phyloP scores from a whole-genome alignment of 345 rosid species.

The Eucalyptus marginata region DNA sequence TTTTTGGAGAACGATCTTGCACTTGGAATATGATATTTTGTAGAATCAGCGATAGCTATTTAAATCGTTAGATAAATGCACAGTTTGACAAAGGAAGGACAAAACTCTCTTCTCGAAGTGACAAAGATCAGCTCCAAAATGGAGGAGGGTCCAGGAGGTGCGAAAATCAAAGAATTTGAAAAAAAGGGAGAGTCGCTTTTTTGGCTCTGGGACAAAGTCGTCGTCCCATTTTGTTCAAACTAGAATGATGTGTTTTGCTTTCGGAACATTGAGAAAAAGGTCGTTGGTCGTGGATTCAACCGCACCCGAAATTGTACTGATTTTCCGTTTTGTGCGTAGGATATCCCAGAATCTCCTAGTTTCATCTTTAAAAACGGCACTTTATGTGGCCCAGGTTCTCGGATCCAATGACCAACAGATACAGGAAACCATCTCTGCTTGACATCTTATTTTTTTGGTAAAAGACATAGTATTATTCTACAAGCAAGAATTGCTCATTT shows the following conservation, averaged over 20 bases:
- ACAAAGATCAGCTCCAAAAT: neutral
- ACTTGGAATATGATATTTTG: neutral
- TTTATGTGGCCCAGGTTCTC: neutral
- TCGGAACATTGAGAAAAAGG: neutral
- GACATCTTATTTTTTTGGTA: neutral
- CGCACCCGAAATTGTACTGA: neutral
- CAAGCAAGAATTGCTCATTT: neutral
- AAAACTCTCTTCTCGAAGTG: neutral
- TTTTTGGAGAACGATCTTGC: accelerated
- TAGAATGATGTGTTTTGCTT: neutral
- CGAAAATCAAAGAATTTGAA: neutral
- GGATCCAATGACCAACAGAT: neutral
- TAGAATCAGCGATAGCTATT: accelerated
- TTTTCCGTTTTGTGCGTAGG: neutral
- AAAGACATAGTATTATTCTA: neutral
- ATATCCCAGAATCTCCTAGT: neutral
- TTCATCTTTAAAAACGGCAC: neutral
- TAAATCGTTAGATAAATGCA: accelerated
- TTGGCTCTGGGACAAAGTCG: neutral
- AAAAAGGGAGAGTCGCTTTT: neutral
- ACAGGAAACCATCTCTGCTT: neutral
- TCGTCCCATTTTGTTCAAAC: neutral
- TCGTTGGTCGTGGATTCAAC: neutral
- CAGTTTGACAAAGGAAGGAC: neutral
- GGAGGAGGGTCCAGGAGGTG: neutral